Evolutionary conservation across 768 basidiomycete species (phyloP).

Genomic region (Tephrocybe sp.): DNA sequence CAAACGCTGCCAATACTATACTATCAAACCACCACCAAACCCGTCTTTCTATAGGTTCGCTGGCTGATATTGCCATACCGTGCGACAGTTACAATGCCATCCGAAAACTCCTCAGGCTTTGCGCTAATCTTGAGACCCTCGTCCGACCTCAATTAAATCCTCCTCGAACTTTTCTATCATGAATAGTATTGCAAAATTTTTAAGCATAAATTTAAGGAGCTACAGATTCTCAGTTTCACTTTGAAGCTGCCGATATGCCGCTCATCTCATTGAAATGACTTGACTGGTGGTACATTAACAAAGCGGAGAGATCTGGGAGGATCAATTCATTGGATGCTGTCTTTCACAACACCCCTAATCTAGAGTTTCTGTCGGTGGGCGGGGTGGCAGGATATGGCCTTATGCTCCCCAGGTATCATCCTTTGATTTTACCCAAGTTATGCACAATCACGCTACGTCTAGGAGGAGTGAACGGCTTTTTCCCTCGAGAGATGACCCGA

Average conservation of each 20-base stretch:
- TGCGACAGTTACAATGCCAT: slow-evolving; percentile 39
- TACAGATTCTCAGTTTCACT: slow-evolving; percentile 44
- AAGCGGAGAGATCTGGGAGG: slow-evolving; percentile 60
- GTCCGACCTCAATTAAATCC: slow-evolving; percentile 39
- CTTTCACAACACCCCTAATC: slow-evolving; percentile 48
- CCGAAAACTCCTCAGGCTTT: slow-evolving; percentile 33
- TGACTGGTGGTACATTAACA: slow-evolving; percentile 65
- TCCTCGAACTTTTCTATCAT: too few relatives aligned
- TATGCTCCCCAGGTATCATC: slow-evolving; percentile 18
- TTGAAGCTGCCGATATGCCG: slow-evolving; percentile 43
- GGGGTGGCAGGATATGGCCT: slow-evolving; percentile 35
- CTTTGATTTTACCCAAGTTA: slow-evolving; percentile 41
- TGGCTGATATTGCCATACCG: slow-evolving; percentile 59
- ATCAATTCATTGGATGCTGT: slow-evolving; percentile 59
- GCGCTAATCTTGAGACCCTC: slow-evolving; percentile 51
- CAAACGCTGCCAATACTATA: slow-evolving; percentile 4
- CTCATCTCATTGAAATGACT: slow-evolving; percentile 55
- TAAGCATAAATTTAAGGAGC: too few relatives aligned
- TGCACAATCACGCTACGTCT: slow-evolving; percentile 49
- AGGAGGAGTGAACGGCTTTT: slow-evolving; percentile 39
- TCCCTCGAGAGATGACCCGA: slow-evolving; percentile 44
- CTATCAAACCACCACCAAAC: background rate
- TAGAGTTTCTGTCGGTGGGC: slow-evolving; percentile 57
- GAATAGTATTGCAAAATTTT: too few relatives aligned
- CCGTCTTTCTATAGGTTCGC: slow-evolving; percentile 36